These are phyloP conservation scores for Morella rubra DNA, from an alignment of 306 rosid species.

Conservation along the genomic window DNA sequence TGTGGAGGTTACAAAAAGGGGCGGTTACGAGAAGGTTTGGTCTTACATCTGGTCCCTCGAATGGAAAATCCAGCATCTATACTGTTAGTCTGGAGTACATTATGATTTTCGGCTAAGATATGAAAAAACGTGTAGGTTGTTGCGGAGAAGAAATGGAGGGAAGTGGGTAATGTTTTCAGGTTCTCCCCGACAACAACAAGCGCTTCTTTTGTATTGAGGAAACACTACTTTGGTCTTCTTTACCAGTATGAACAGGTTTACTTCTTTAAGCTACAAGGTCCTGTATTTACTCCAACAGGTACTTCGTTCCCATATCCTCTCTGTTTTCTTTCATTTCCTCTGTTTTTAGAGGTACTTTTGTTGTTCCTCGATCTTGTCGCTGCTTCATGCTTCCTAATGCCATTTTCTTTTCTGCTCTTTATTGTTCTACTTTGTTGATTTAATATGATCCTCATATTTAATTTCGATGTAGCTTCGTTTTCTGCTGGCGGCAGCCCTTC, in stretches of 20 bases:
- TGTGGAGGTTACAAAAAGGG: conserved; percentile 80
- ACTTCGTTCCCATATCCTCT: not conserved
- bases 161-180: conserved; percentile 77
- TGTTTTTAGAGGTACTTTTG: not conserved
- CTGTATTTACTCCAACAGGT: conserved; percentile 62
- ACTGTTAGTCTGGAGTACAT: not conserved
- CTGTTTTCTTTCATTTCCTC: not conserved
- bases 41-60: not conserved
- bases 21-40: conserved; percentile 87
- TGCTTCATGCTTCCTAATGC: not conserved
- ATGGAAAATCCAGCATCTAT: not conserved
- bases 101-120: not conserved
- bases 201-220: conserved; percentile 87
- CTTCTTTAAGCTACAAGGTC: conserved; percentile 64
- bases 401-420: not conserved
- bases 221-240: conserved; percentile 78
- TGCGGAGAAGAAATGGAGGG: conserved; percentile 98
- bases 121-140: conserved; percentile 54
- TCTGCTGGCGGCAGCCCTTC: conserved; percentile 50
- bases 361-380: not conserved
- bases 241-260: conserved; percentile 88
- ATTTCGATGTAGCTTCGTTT: conserved; percentile 43
- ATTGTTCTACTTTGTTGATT: no score
- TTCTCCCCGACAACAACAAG: conserved; percentile 91
- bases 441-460: not conserved